phyloP scores from a whole-genome alignment of 2,329 filamentous ascomycete species.

The Curvularia sp. region DNA sequence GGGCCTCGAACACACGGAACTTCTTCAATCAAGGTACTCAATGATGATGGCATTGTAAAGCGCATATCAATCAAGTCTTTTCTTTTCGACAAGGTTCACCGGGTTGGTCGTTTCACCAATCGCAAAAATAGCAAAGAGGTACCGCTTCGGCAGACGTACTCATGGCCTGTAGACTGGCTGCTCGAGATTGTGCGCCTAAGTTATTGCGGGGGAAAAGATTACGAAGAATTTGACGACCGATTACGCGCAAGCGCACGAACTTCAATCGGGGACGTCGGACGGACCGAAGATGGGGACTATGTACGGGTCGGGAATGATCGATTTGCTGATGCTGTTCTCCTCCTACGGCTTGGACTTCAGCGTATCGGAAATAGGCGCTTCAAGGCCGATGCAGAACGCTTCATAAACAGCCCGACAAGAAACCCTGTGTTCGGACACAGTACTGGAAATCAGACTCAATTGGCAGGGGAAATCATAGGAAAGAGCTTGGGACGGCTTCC shows the following conservation, averaged over 20 bases:
- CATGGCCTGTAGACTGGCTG: slow-evolving; percentile 1
- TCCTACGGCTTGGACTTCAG: neutral
- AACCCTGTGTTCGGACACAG: neutral
- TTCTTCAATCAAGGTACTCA: neutral
- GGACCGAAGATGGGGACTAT: neutral
- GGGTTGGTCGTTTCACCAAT: neutral
- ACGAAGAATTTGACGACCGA: neutral
- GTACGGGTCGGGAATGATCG: neutral
- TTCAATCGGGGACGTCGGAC: neutral
- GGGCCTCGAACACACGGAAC: neutral
- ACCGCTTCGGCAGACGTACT: neutral
- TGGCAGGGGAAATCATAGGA: slow-evolving; percentile 13
- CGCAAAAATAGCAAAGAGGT: neutral
- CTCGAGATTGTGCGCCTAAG: slow-evolving; percentile 1
- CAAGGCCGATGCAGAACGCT: neutral
- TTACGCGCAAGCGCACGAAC: slow-evolving; percentile 1
- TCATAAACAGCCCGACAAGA: neutral
- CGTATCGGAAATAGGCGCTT: neutral
- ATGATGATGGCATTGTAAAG: neutral
- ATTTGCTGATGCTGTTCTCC: neutral
- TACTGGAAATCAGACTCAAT: neutral
- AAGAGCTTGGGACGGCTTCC: slow-evolving; percentile 21
- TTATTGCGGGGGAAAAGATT: neutral
- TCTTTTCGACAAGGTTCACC: neutral
- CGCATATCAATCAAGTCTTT: neutral